phyloP scores from a whole-genome alignment of 768 basidiomycete species.

The Pleurotus platypus region DNA sequence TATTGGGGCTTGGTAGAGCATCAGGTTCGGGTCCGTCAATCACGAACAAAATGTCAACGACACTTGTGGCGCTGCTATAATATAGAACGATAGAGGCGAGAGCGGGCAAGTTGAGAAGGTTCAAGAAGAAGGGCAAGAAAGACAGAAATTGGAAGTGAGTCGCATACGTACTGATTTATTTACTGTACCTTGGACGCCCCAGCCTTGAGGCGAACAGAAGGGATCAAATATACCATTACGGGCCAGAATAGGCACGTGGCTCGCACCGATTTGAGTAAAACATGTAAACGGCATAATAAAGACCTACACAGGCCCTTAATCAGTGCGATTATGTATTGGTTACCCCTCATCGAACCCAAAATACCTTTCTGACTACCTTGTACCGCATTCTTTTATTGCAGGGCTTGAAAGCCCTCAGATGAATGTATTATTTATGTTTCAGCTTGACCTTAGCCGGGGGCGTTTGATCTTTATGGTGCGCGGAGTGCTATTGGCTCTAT shows the following conservation, averaged over 20 bases:
- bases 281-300: background rate
- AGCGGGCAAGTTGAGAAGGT: background rate
- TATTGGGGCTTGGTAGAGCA: background rate
- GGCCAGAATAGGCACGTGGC: constrained; percentile 4
- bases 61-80: no score
- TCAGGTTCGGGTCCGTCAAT: background rate
- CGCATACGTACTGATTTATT: constrained; percentile 7
- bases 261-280: constrained; percentile 3
- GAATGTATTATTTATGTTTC: no score
- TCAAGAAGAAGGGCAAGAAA: background rate
- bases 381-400: background rate
- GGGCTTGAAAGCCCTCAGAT: background rate
- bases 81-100: background rate
- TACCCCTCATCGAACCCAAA: background rate
- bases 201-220: constrained; percentile 9
- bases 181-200: constrained; percentile 3
- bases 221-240: background rate
- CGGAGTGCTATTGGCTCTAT: background rate
- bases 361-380: background rate
- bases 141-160: constrained; percentile 1
- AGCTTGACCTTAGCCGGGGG: no score
- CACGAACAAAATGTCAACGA: background rate
- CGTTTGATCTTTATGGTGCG: no score
- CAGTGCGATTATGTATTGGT: background rate
- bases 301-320: constrained; percentile 1